Percentiles rank a stretch among this genome's conserved stretches.
phyloP scores from a whole-genome alignment of 2,329 filamentous ascomycete genomes.

The Exophiala bonariae region DNA sequence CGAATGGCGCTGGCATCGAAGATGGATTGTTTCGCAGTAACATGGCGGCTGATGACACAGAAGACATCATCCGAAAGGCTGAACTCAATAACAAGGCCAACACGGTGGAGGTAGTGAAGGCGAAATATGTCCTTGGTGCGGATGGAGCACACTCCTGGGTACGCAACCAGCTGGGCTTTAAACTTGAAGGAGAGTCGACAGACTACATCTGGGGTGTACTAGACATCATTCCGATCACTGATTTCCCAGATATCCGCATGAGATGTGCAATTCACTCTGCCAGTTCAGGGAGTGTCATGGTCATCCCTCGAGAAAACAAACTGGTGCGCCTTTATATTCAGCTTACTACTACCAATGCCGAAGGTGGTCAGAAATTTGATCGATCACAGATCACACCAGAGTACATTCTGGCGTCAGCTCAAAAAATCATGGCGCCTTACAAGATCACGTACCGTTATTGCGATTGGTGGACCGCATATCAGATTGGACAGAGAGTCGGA shows the following conservation, averaged over 20 bases:
- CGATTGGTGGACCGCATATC: constrained; percentile 68
- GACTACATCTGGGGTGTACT: constrained; percentile 49
- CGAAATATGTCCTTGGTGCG: constrained; percentile 59
- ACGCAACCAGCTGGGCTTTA: constrained; percentile 57
- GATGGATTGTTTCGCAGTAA: constrained; percentile 64
- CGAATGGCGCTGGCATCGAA: constrained; percentile 34
- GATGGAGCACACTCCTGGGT: constrained; percentile 71
- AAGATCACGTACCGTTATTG: constrained; percentile 64
- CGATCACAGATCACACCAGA: constrained; percentile 64
- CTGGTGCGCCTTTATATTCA: constrained; percentile 54
- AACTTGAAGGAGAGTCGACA: constrained; percentile 56
- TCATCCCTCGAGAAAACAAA: constrained; percentile 64
- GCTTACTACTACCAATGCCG: constrained; percentile 20
- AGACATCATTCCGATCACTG: constrained; percentile 54
- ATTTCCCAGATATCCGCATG: constrained; percentile 62
- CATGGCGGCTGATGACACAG: constrained; percentile 57
- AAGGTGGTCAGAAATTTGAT: constrained; percentile 50
- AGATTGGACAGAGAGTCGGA: constrained; percentile 67
- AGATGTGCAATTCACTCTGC: constrained; percentile 60
- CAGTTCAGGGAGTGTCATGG: constrained; percentile 59
- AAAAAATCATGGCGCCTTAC: constrained; percentile 67
- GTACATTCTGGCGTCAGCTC: constrained; percentile 62
- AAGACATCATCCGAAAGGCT: constrained; percentile 48
- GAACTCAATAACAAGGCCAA: constrained; percentile 52
- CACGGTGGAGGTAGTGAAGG: constrained; percentile 14